Evolutionary conservation across 148 eudicot species (phyloP).

Genomic region (Rhododendron williamsianum): DNA sequence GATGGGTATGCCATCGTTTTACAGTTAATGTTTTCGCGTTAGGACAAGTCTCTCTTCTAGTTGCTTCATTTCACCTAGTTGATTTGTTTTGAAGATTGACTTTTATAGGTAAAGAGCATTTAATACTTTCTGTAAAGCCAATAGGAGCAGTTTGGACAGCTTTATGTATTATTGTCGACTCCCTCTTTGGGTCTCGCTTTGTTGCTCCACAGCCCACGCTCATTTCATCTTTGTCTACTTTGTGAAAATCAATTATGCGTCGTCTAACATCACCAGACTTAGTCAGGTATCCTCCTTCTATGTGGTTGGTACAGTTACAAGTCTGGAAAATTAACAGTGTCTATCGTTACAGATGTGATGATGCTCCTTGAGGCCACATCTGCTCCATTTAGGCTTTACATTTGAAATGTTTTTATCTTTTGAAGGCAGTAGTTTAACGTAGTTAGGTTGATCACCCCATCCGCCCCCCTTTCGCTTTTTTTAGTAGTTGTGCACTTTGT

Average conservation of each 20-base stretch:
- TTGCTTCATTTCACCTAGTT: no score
- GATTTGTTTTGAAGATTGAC: no score
- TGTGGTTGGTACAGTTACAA: slow-evolving; percentile 36
- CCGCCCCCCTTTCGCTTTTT: background rate
- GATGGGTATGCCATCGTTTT: no score
- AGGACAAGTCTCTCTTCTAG: no score
- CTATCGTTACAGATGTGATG: slow-evolving; percentile 32
- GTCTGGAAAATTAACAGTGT: slow-evolving; percentile 30
- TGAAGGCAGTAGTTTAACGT: background rate
- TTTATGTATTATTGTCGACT: no score
- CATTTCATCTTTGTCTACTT: background rate
- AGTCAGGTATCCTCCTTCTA: slow-evolving; percentile 29
- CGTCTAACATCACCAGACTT: slow-evolving; percentile 15
- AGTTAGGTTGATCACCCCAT: background rate
- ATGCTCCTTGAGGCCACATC: slow-evolving; percentile 14
- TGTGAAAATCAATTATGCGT: background rate
- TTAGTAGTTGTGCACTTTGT: background rate
- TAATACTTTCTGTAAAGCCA: no score
- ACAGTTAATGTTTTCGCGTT: no score
- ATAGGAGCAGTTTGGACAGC: no score
- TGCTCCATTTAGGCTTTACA: slow-evolving; percentile 22
- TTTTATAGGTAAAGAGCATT: no score
- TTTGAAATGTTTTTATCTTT: background rate
- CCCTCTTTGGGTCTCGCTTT: no score
- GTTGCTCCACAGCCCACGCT: background rate